Evolutionary conservation across 179 eudicot genomes (phyloP), one percentile per base, ranked within the genome.

Genomic region (Spinacia oleracea): DNA sequence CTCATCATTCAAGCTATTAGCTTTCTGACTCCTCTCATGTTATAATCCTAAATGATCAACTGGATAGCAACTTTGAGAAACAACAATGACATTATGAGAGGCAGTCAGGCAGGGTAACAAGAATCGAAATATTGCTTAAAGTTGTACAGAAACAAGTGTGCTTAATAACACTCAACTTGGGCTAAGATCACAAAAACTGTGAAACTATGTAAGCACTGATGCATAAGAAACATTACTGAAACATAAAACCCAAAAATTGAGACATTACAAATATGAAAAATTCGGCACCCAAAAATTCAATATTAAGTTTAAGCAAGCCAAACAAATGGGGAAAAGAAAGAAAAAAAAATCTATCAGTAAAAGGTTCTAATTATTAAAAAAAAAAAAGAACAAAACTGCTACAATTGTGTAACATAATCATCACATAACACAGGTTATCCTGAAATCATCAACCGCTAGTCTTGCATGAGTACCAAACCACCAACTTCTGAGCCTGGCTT

Each of bases 321-420:
- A 27, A 75, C 56, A 59, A 29, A 42, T 42, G 18, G 16, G 14
- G 20, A n/a, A n/a, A 6, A 3, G 4, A 46, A 34, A 32, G 20
- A 62, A 48, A 40, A 77, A 77, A 45, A 12, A 25, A 31, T 21
- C 53, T 81, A 73, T 55, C 53, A 76, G 72, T 50, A 60, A 81
- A 65, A 64, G 74, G 48, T 59, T 50, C 72, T 20, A 23, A 75
- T 31, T 40, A 67, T 70, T 45, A 82, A 76, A 77, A 79, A 69
- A 40, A 75, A 45, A 82, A 76, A 77, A 79, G 63, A 40, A 75
- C 77, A 75, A 63, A 78, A 78, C 35, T 74, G 67, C 77, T 82
- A 75, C 73, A 74, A 58, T 50, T 51, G 59, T 29, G 66, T 62
- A 79, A 72, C 79, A 75, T 23, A 75, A 51, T 43, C 77, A 72